These are phyloP conservation scores for Aspergillus vadensis DNA, from an alignment of 2,329 filamentous ascomycete species.

Conservation along the genomic window DNA sequence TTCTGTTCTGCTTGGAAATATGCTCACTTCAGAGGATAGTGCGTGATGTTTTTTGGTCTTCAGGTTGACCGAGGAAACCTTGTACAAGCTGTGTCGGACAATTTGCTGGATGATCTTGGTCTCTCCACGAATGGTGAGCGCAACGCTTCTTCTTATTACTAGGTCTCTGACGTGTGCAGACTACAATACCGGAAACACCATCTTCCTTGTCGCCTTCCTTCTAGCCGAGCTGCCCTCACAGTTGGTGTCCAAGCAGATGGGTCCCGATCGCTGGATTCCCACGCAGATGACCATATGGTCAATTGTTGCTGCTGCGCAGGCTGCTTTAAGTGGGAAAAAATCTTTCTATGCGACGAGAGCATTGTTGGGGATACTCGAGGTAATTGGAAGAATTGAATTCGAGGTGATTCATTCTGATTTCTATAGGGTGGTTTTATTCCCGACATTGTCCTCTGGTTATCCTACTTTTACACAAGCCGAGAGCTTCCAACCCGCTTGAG, in stretches of 20 bases:
- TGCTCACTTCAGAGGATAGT: conserved; percentile 28
- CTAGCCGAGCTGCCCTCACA: conserved; percentile 60
- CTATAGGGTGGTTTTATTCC: conserved; percentile 61
- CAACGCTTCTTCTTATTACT: conserved; percentile 31
- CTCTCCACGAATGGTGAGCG: conserved; percentile 33
- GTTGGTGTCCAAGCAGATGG: conserved; percentile 57
- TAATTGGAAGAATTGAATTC: neutral
- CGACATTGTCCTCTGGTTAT: conserved; percentile 61
- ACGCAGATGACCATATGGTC: conserved; percentile 57
- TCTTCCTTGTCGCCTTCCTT: conserved; percentile 58
- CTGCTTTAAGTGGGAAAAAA: conserved; percentile 45
- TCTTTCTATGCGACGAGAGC: conserved; percentile 43
- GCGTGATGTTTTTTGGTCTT: conserved; percentile 61
- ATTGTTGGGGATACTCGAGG: conserved; percentile 47
- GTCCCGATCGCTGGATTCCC: conserved; percentile 59
- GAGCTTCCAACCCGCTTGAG: conserved; percentile 64
- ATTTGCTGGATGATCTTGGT: conserved; percentile 51
- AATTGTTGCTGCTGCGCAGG: conserved; percentile 50
- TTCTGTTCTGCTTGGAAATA: neutral
- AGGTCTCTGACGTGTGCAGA: conserved; percentile 50
- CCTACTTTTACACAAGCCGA: conserved; percentile 69
- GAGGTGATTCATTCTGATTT: neutral
- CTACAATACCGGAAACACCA: conserved; percentile 56
- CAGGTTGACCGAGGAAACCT: conserved; percentile 63
- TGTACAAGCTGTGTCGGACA: conserved; percentile 58